phyloP scores from a whole-genome alignment of 1,284 basidiomycete species.

The Wolfiporia cocos region DNA sequence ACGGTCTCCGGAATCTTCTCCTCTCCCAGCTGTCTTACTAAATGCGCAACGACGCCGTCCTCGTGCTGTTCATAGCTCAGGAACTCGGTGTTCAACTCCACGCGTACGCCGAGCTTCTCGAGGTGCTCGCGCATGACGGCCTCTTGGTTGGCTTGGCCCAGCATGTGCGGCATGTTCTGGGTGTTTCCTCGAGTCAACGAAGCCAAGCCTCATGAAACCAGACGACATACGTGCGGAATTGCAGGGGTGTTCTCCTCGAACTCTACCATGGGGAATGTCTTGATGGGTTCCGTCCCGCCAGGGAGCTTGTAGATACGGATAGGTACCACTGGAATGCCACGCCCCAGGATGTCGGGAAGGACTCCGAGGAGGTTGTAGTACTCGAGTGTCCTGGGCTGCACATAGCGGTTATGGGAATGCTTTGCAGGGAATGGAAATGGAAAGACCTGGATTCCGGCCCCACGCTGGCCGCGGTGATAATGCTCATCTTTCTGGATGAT shows the following conservation, averaged over 20 bases:
- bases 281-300: too few species aligned
- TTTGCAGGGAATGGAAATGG: too few species aligned
- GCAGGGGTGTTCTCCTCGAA: conserved; percentile 11
- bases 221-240: conserved; percentile 17
- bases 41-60: conserved; percentile 16
- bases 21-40: conserved; percentile 8
- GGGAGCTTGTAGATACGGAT: conserved; percentile 14
- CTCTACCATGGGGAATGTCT: conserved; percentile 10
- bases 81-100: conserved; percentile 28
- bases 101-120: conserved; percentile 16
- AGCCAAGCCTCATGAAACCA: too few species aligned
- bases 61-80: conserved; percentile 19
- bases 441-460: too few species aligned
- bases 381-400: too few species aligned
- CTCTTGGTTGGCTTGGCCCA: conserved; percentile 25
- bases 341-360: conserved; percentile 7
- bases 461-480: too few species aligned
- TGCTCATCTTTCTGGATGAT: too few species aligned
- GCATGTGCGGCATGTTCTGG: conserved; percentile 6
- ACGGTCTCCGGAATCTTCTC: conserved; percentile 11
- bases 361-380: too few species aligned
- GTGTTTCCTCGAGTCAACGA: not conserved
- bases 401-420: too few species aligned
- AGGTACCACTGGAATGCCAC: not conserved
- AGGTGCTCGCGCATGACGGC: conserved; percentile 26